A percentile compares a stretch with the other conserved stretches of the same genome.
These are phyloP conservation scores for Telfairia occidentalis DNA, from an alignment of 331 rosid genomes.

Conservation along the genomic window DNA sequence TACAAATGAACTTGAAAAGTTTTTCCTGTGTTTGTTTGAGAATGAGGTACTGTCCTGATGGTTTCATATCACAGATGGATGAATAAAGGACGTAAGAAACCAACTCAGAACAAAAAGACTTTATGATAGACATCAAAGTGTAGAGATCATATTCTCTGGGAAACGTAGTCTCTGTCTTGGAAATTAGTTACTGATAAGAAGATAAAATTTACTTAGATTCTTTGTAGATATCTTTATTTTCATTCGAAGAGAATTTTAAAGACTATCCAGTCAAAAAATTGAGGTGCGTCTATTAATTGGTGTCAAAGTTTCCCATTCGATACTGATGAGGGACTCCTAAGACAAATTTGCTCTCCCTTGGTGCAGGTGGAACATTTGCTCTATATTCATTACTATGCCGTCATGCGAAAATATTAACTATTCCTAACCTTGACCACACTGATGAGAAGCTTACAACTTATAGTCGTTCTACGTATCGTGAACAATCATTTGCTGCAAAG, in stretches of 20 bases:
- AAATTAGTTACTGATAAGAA: background rate
- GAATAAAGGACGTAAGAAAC: background rate
- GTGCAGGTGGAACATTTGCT: constrained; percentile 87
- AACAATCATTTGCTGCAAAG: constrained; percentile 65
- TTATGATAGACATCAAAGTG: background rate
- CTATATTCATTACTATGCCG: constrained; percentile 89
- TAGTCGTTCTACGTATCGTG: constrained; percentile 61
- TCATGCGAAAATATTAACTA: constrained; percentile 67
- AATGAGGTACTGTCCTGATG: background rate
- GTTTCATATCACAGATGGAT: background rate
- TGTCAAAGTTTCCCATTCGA: background rate
- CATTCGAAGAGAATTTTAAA: background rate
- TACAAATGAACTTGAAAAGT: background rate
- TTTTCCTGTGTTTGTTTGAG: background rate
- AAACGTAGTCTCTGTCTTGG: background rate
- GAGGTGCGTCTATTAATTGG: background rate
- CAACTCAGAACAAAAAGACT: background rate
- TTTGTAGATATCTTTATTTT: background rate
- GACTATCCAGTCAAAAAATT: too few relatives aligned
- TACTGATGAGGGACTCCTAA: background rate
- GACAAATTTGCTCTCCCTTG: background rate
- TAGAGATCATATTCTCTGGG: background rate
- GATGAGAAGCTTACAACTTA: constrained; percentile 94
- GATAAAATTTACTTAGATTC: background rate
- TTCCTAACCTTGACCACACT: constrained; percentile 81